Percentiles rank a stretch among this genome's conserved stretches.
Evolutionary conservation across 2,329 filamentous ascomycete species (phyloP).

Genomic region (Karstenula rhodostoma): DNA sequence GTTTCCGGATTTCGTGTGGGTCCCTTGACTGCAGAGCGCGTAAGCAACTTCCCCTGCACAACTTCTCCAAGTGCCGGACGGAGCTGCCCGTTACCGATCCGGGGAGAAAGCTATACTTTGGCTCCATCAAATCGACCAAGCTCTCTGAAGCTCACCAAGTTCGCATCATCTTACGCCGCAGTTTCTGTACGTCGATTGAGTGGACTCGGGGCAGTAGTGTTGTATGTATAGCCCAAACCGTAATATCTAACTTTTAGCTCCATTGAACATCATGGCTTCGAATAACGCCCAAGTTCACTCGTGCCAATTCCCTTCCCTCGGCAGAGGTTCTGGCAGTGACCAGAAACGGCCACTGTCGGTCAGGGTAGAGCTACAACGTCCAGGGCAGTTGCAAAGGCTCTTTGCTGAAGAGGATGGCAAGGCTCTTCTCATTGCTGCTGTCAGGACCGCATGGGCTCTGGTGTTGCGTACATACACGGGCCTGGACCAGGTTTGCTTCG

Average conservation of each 20-base stretch:
- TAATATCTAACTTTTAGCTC: constrained; percentile 12
- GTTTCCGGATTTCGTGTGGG: constrained; percentile 16
- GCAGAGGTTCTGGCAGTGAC: constrained; percentile 11
- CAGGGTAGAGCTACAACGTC: constrained; percentile 27
- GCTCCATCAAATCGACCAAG: neutral
- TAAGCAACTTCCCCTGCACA: constrained; percentile 20
- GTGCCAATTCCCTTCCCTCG: constrained; percentile 26
- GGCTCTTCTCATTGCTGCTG: constrained; percentile 18
- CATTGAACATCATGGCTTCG: constrained; percentile 20
- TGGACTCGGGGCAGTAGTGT: neutral
- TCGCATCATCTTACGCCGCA: neutral
- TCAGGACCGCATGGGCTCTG: constrained; percentile 42
- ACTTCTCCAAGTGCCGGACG: constrained; percentile 12
- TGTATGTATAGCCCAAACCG: constrained; percentile 12
- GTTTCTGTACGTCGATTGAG: neutral
- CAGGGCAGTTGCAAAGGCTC: constrained; percentile 23
- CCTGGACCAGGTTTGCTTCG: constrained; percentile 50
- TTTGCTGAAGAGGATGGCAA: constrained; percentile 15
- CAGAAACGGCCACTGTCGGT: constrained; percentile 29
- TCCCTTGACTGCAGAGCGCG: constrained; percentile 5
- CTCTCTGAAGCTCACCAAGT: neutral
- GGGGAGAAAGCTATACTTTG: neutral
- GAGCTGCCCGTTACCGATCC: constrained; percentile 7
- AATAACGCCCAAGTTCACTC: constrained; percentile 9
- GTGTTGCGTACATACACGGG: constrained; percentile 44